These are phyloP conservation scores for Guyanaporus albipodus DNA, from an alignment of 768 basidiomycete genomes.

Conservation along the genomic window DNA sequence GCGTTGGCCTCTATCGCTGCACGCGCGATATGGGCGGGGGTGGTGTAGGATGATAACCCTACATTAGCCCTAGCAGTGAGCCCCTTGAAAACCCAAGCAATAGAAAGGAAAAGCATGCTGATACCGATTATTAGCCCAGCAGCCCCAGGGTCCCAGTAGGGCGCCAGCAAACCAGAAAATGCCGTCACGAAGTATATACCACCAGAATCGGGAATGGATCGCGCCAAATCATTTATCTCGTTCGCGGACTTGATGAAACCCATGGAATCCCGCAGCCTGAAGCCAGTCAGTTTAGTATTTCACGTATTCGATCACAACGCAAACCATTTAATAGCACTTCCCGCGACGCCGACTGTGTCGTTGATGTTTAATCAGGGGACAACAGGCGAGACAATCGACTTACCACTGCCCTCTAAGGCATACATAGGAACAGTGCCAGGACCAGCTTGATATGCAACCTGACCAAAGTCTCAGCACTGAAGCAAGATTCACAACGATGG, in stretches of 20 bases:
- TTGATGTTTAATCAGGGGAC: background rate
- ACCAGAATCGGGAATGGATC: conserved; percentile 70
- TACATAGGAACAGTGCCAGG: conserved; percentile 76
- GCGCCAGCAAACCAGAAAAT: conserved; percentile 92
- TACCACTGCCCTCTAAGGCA: conserved; percentile 91
- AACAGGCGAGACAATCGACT: conserved; percentile 23
- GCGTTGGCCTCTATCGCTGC: conserved; percentile 96
- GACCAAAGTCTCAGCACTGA: conserved; percentile 2
- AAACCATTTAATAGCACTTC: conserved; percentile 90
- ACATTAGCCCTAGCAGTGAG: background rate
- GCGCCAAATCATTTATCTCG: conserved; percentile 85
- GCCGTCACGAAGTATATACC: conserved; percentile 97
- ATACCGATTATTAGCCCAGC: conserved; percentile 79
- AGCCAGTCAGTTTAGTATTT: background rate
- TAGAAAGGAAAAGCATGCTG: conserved; percentile 8
- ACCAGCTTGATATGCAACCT: conserved; percentile 91
- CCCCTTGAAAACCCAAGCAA: background rate
- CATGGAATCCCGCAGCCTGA: conserved; percentile 87
- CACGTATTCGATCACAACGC: conserved; percentile 4
- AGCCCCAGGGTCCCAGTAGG: conserved; percentile 96
- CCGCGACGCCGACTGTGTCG: conserved; percentile 80
- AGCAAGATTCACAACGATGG: background rate
- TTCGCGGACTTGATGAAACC: conserved; percentile 70
- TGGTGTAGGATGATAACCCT: conserved; percentile 86
- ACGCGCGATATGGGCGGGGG: conserved; percentile 87